phyloP scores from a whole-genome alignment of 129 eudicot genomes.

The Pittosporum tobira region DNA sequence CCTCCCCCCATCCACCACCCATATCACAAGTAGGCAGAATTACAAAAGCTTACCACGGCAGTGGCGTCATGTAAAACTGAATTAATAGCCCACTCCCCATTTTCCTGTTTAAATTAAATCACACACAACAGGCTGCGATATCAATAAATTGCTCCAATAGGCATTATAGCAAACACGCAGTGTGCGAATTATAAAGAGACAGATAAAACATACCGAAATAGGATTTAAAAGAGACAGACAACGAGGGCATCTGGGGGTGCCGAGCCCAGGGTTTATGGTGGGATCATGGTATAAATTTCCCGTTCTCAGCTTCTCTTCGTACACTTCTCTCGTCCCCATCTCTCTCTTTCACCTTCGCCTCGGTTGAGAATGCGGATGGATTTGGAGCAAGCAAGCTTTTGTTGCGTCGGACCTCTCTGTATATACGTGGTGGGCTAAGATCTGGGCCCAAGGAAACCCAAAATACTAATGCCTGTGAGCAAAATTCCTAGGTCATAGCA shows the following conservation, averaged over 20 bases:
- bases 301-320: slow-evolving; percentile 64
- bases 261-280: slow-evolving; percentile 89
- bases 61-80: slow-evolving; percentile 69
- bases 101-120: slow-evolving; percentile 32
- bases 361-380: too few relatives aligned
- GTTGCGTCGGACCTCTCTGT: too few relatives aligned
- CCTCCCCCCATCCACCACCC: too few relatives aligned
- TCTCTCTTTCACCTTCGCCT: background rate
- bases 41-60: slow-evolving; percentile 46
- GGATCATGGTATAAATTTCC: slow-evolving; percentile 85
- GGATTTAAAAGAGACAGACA: slow-evolving; percentile 49
- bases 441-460: too few relatives aligned
- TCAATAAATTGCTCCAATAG: background rate
- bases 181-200: background rate
- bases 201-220: slow-evolving; percentile 20
- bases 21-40: too few relatives aligned
- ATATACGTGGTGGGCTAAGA: too few relatives aligned
- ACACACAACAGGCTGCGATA: background rate
- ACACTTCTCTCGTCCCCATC: slow-evolving; percentile 91
- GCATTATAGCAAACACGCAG: slow-evolving; percentile 22
- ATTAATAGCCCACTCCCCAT: slow-evolving; percentile 57
- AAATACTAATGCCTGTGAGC: too few relatives aligned
- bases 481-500: too few relatives aligned
- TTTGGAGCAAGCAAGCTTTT: too few relatives aligned
- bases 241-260: slow-evolving; percentile 80